Percentiles rank a stretch among this genome's conserved stretches.
phyloP scores from a whole-genome alignment of 164 flowering plant species.

The Dillenia suffruticosa region DNA sequence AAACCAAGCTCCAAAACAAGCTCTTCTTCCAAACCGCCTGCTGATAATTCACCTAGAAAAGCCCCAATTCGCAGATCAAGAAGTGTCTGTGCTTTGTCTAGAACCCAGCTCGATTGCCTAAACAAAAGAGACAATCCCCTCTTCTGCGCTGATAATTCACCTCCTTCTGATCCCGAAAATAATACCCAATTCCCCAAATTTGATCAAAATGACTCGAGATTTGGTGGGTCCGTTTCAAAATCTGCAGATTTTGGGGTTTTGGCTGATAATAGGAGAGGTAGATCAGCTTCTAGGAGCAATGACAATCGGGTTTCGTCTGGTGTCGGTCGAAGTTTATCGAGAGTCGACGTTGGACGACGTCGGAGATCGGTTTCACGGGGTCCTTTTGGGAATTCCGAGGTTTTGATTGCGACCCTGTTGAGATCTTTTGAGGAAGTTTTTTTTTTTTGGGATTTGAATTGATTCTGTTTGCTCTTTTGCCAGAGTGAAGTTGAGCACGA shows the following conservation, averaged over 20 bases:
- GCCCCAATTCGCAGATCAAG: conserved; percentile 41
- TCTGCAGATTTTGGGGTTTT: conserved; percentile 3
- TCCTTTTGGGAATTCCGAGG: conserved; percentile 39
- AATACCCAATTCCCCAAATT: conserved; percentile 2
- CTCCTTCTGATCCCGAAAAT: conserved; percentile 20
- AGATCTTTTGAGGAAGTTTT: neutral
- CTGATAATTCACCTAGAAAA: conserved; percentile 21
- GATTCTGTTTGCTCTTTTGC: neutral
- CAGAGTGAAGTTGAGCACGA: conserved; percentile 48
- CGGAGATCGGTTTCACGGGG: conserved; percentile 37
- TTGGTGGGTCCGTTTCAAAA: conserved; percentile 1
- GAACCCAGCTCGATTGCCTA: conserved; percentile 32
- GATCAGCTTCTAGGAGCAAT: conserved; percentile 41
- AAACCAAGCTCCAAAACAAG: conserved; percentile 2
- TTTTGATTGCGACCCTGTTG: conserved; percentile 11
- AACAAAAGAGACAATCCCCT: conserved; percentile 72
- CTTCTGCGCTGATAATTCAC: conserved; percentile 27
- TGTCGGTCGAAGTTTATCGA: conserved; percentile 51
- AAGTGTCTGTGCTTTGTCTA: conserved; percentile 57
- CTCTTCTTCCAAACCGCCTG: conserved; percentile 11
- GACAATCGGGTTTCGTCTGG: conserved; percentile 13
- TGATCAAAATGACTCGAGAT: conserved; percentile 1
- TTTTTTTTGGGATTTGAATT: neutral
- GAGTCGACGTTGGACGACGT: conserved; percentile 35
- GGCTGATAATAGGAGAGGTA: conserved; percentile 39